Evolutionary conservation across 1,139 yeast species (phyloP).

Genomic region (Yamadazyma aaseri): DNA sequence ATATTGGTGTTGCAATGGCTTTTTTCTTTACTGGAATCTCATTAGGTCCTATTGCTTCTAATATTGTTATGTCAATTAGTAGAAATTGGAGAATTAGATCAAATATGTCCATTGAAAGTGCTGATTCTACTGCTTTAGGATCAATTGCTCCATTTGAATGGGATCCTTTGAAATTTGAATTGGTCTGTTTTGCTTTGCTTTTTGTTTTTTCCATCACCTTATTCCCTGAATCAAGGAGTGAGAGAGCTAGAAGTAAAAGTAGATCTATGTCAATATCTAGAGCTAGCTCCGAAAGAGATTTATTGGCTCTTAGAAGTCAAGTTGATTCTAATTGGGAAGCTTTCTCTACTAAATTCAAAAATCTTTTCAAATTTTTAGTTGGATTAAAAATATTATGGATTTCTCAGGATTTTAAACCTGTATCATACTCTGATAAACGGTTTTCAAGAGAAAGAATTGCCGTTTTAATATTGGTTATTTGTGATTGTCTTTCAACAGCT

Average conservation of each 20-base stretch:
- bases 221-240: constrained; percentile 62
- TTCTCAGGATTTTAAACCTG: constrained; percentile 32
- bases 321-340: neutral
- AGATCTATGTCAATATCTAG: constrained; percentile 27
- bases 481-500: constrained; percentile 37
- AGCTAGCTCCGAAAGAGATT: constrained; percentile 1
- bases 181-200: constrained; percentile 22
- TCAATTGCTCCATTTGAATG: constrained; percentile 23
- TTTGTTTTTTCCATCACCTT: constrained; percentile 30
- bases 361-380: constrained; percentile 26
- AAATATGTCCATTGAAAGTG: neutral
- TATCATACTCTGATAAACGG: constrained; percentile 10
- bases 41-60: constrained; percentile 62
- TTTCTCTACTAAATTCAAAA: neutral
- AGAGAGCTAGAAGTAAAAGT: constrained; percentile 45
- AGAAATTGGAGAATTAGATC: constrained; percentile 8
- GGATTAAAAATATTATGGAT: constrained; percentile 46
- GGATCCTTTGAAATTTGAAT: constrained; percentile 30
- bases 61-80: constrained; percentile 26
- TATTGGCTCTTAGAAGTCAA: neutral
- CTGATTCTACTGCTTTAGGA: constrained; percentile 1
- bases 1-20: constrained; percentile 56
- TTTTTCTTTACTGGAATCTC: constrained; percentile 58
- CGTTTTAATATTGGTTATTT: constrained; percentile 42
- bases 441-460: constrained; percentile 23